Evolutionary conservation across 805 yeast genomes (phyloP), one percentile per base, ranked within the genome.

Genomic region (Vanderwaltozyma tropicalis): DNA sequence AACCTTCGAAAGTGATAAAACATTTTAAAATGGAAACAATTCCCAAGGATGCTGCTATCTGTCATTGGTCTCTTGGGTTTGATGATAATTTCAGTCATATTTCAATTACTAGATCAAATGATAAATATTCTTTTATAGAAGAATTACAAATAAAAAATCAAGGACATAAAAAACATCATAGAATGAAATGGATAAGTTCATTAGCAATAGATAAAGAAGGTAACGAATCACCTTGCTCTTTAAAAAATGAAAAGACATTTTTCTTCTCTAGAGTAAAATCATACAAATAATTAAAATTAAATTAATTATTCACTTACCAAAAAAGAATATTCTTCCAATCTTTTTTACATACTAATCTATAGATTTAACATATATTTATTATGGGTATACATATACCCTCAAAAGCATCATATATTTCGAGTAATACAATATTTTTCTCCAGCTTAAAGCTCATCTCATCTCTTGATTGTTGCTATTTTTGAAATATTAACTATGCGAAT

Each of bases 181-280:
- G 80, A 52, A 61, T 88, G 39, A 68, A 72, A 36, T 87, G 96
- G 96, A 52, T 69, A 5, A 62, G 61, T 18, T 81, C 80, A 46
- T 75, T 72, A 45, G 77, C 75, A 12, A 58, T 72, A 24, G 68
- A 80, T 47, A 68, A 70, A 47, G 75, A 77, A 20, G 71, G 76
- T 11, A 76, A 69, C 33, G 67, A 70, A 10, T 74, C 74, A 36
- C 65, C 63, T 28, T 74, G 85, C 48, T 67, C 75, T 4, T 57
- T 81, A 41, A 68, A 64, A 27, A 82, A 83, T 46, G 96, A 88
- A 53, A 80, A 79, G 48, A 77, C 87, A 11, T 88, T 84, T 59
- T 74, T 71, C 48, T 88, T 86, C 52, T 78, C 82, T 42, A 63
- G 82, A 34, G 89, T 80, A 1, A 66, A 45, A 43, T 55, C 64